Evolutionary conservation across 768 basidiomycete genomes (phyloP).

Genomic region (Gloeopeniophorella convolvens): DNA sequence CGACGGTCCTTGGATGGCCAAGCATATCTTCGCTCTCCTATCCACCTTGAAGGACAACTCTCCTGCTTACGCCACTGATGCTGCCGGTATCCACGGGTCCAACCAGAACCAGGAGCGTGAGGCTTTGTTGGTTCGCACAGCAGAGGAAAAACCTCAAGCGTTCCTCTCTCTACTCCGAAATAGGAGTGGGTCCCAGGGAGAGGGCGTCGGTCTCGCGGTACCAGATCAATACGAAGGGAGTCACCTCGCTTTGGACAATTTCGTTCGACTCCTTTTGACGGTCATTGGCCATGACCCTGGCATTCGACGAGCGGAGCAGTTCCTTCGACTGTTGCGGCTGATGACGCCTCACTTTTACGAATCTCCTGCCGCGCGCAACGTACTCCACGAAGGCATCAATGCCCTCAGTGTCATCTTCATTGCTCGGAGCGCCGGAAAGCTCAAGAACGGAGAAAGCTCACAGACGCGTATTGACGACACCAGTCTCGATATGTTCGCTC

Average conservation of each 20-base stretch:
- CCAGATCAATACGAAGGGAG: slow-evolving; percentile 57
- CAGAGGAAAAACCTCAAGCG: slow-evolving; percentile 68
- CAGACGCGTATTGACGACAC: slow-evolving; percentile 27
- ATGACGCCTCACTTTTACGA: slow-evolving; percentile 54
- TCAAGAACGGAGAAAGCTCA: slow-evolving; percentile 36
- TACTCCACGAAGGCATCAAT: slow-evolving; percentile 62
- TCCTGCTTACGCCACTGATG: slow-evolving; percentile 40
- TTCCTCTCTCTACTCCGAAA: slow-evolving; percentile 52
- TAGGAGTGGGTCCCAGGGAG: slow-evolving; percentile 24
- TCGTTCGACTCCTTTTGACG: slow-evolving; percentile 67
- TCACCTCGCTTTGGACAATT: slow-evolving; percentile 52
- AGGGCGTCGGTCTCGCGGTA: slow-evolving; percentile 30
- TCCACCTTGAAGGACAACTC: slow-evolving; percentile 45
- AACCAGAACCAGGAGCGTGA: slow-evolving; percentile 65
- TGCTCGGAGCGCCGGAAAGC: slow-evolving; percentile 37
- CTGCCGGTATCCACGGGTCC: slow-evolving; percentile 58
- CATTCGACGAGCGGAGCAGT: slow-evolving; percentile 61
- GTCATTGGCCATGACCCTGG: slow-evolving; percentile 72
- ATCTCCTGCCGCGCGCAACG: slow-evolving; percentile 44
- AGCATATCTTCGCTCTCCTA: slow-evolving; percentile 52
- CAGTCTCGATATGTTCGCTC: slow-evolving; percentile 18
- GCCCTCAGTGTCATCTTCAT: slow-evolving; percentile 54
- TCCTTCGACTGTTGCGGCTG: slow-evolving; percentile 54
- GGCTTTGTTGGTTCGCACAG: slow-evolving; percentile 58
- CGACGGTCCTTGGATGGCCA: slow-evolving; percentile 47